Base-by-base conservation (phyloP, 805 yeast species). In the Ogataea nitratoaversa region DNA sequence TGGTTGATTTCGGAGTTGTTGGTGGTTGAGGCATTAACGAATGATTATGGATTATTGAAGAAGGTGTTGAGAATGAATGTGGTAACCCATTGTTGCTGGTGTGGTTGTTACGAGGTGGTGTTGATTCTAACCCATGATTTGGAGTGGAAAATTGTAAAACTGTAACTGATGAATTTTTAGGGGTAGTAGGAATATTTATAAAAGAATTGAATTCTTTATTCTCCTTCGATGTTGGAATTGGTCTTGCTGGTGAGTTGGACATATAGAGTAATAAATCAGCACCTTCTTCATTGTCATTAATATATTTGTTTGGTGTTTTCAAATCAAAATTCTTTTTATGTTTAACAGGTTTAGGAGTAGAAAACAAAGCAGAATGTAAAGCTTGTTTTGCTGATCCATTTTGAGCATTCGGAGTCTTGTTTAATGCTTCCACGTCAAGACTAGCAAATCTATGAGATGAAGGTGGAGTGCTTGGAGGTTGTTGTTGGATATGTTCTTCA, bases 181-280 rank as follows among this genome's bases (percentile, higher is more conserved):
- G 64, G 6, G 63, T 59, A 9, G 62, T 54, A 19, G 62, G 60
- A 13, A 57, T 49, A 36, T 46, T 48, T 32, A 53, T 39, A 18
- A 43, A 44, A 12, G 36, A 30, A 34, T 29, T 42, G 22, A 34
- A 37, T 14, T 50, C 55, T 30, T 45, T 52, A 12, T 42, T 31
- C 5, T 52, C 56, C 27, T 38, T 40, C 8, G 17, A 16, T 4
- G 85, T 76, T 11, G 44, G 36, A 1, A 49, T 32, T 1, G 59
- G 52, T 40, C 61, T 49, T 1, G 62, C 62, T 1, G 95, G 95
- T 8, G 93, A 84, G 6, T 90, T 83, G 2, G 95, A 95, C 50
- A 87, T 67, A 60, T 77, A 87, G 77, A 87, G 74, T 46, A 87
- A 70, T 45, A 87, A 64, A 57, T 83, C 91, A 1, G 95, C 95